These are phyloP conservation scores for Phlebopus sp. DNA, from an alignment of 1,284 basidiomycete genomes.

Conservation along the genomic window DNA sequence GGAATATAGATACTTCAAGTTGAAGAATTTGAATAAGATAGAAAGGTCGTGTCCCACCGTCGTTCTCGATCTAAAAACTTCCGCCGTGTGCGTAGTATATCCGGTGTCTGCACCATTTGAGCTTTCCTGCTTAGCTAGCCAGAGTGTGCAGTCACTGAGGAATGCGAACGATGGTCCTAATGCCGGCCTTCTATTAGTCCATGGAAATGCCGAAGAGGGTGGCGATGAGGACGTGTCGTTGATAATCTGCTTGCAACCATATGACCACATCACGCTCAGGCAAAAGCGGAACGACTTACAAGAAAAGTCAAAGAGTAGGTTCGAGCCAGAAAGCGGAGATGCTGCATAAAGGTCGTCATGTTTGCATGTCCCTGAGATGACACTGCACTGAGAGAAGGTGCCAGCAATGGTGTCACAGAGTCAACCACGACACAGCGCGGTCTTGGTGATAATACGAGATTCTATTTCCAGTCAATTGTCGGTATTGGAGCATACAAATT, in stretches of 20 bases:
- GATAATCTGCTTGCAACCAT: conserved; percentile 35
- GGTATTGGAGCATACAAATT: conserved; percentile 2
- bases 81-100: conserved; percentile 31
- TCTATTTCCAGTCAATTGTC: conserved; percentile 13
- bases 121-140: conserved; percentile 42
- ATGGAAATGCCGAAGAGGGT: conserved; percentile 38
- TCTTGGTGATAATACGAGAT: conserved; percentile 4
- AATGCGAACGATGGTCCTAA: conserved; percentile 73
- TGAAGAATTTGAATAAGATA: neutral
- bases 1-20: neutral
- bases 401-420: conserved; percentile 62
- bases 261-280: neutral
- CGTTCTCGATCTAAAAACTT: conserved; percentile 44
- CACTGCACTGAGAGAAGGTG: conserved; percentile 57
- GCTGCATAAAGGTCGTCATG: conserved; percentile 71
- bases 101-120: conserved; percentile 11
- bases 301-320: conserved; percentile 46
- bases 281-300: conserved; percentile 34
- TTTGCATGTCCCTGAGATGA: conserved; percentile 73
- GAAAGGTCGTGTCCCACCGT: conserved; percentile 37
- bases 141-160: conserved; percentile 68
- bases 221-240: conserved; percentile 41
- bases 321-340: conserved; percentile 53
- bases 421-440: conserved; percentile 62
- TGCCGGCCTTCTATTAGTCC: conserved; percentile 57